Evolutionary conservation across 495 filamentous ascomycete genomes (phyloP), one percentile per base, ranked within the genome.

Genomic region (Penicillium steckii): DNA sequence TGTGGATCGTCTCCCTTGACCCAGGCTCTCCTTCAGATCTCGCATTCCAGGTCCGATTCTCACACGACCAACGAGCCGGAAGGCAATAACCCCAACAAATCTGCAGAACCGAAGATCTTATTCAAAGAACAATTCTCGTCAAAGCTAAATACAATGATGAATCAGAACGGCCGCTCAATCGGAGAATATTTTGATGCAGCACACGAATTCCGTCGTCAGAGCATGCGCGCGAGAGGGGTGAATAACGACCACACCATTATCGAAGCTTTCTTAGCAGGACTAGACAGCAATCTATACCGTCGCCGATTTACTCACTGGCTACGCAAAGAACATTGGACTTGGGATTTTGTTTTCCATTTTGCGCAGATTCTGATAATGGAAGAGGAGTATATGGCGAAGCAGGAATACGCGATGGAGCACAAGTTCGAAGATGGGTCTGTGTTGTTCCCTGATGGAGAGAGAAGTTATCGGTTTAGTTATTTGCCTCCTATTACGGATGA

Each of bases 401-500:
- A 61, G 50, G 44, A 51, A 18, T 54, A 48, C 43, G 58, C 58
- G 3, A 30, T 57, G 13, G 43, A 44, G 3, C 54, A 61, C 18
- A 32, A 40, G 37, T 29, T 42, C 13, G 26, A 46, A 12, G 51
- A 61, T 50, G 58, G 58, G 1, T 51, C 58, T 2, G 55, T 57
- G 5, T 3, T 46, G 21, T 44, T 51, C 22, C 57, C 57, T 1
- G 53, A 60, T 50, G 53, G 53, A 5, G 45, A 35, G 17, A 32
- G 35, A 8, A 35, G 30, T 24, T 21, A 41, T 8, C 42, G 47
- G 9, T 52, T 61, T 21, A 23, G 54, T 18, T 10, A 24, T 3
- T 21, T 54, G 38, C 29, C 43, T 22, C 58, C 58, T 40, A 52
- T 61, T 12, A 57, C 50, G 1, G 58, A 55, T 38, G 50, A 54